phyloP scores from a whole-genome alignment of 306 rosid genomes.

The Albizia julibrissin region DNA sequence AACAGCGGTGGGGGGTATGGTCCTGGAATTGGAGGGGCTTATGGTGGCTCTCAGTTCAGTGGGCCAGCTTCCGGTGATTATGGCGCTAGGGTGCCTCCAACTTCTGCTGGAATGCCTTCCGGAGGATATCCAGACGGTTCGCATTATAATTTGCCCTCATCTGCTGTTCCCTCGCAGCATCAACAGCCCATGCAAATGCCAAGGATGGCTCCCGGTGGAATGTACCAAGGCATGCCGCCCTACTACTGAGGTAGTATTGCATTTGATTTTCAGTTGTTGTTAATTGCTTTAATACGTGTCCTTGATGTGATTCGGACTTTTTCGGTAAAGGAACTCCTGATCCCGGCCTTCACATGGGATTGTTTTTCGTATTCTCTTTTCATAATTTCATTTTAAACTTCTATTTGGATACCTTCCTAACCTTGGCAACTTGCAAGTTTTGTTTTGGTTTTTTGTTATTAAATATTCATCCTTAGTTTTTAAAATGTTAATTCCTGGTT shows the following conservation, averaged over 20 bases:
- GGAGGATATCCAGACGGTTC: slow-evolving; percentile 73
- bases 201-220: slow-evolving; percentile 74
- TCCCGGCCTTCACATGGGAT: not conserved
- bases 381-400: not conserved
- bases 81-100: slow-evolving; percentile 58
- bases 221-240: slow-evolving; percentile 83
- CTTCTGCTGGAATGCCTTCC: slow-evolving; percentile 60
- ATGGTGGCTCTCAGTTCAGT: slow-evolving; percentile 51
- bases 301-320: not conserved
- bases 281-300: slow-evolving; percentile 1
- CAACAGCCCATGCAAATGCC: slow-evolving; percentile 60
- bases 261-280: slow-evolving; percentile 3
- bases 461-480: slow-evolving; percentile 7
- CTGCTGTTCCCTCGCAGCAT: slow-evolving; percentile 52
- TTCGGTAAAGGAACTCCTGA: not conserved
- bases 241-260: slow-evolving; percentile 82
- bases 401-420: not conserved
- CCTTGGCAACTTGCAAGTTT: not conserved
- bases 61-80: slow-evolving; percentile 52
- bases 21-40: slow-evolving; percentile 41
- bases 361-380: not conserved
- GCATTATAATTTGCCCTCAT: slow-evolving; percentile 60
- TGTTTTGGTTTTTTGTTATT: not conserved
- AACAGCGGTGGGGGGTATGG: slow-evolving; percentile 59
- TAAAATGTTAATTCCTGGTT: slow-evolving; percentile 41